Evolutionary conservation across 108 stramenopile genomes (phyloP).

Genomic region (Craspedostauros australis): DNA sequence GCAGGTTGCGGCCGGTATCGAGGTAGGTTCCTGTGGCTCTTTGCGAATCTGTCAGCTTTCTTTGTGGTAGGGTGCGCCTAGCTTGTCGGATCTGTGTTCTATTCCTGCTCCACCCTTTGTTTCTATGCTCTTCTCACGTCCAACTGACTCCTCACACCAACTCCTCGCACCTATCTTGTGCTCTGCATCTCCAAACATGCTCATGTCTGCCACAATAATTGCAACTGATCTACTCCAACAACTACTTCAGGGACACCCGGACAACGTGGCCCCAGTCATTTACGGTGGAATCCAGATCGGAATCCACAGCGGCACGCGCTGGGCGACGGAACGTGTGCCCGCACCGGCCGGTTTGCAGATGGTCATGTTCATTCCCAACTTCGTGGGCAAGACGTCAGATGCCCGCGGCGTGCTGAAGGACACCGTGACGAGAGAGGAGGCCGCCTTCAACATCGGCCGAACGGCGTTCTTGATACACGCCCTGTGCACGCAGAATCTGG

Average conservation of each 20-base stretch:
- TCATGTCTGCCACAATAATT: neutral
- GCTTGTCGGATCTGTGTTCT: neutral
- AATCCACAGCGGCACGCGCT: conserved; percentile 94
- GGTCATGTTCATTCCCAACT: conserved; percentile 96
- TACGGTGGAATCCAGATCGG: conserved; percentile 98
- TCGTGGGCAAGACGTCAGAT: conserved; percentile 93
- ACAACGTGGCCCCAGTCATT: conserved; percentile 97
- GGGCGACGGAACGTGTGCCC: conserved; percentile 92
- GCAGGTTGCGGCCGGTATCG: conserved; percentile 95
- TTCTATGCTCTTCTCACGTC: too few relatives aligned
- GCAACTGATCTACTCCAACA: neutral
- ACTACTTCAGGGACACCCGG: conserved; percentile 85
- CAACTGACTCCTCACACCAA: too few relatives aligned
- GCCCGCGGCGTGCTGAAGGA: conserved; percentile 77
- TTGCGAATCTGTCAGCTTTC: neutral
- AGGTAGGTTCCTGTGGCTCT: conserved; percentile 27
- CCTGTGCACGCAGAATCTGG: conserved; percentile 81
- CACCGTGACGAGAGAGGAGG: conserved; percentile 77
- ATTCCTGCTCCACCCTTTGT: neutral
- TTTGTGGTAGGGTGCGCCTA: neutral
- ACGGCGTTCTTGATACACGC: conserved; percentile 94
- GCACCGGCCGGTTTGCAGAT: conserved; percentile 85
- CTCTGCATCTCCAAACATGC: too few relatives aligned
- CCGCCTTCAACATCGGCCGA: conserved; percentile 95
- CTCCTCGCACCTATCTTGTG: too few relatives aligned